Base-by-base conservation (phyloP, 2,329 filamentous ascomycete genomes). In the Magnaporthiopsis rhizophila region DNA sequence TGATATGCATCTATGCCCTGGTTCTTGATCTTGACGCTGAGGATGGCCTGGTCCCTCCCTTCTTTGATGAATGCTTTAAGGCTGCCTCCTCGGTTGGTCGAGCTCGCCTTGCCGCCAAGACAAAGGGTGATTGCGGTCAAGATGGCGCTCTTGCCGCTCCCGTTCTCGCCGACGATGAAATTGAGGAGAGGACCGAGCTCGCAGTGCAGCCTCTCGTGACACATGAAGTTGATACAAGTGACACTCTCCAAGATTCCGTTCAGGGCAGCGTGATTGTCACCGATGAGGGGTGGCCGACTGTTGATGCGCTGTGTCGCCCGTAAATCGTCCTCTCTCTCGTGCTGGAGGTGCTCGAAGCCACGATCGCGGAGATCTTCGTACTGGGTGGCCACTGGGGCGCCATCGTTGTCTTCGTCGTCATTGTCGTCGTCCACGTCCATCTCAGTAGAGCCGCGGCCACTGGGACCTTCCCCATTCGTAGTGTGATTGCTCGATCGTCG, bases 81-180 rank as follows among this genome's bases (percentile, higher is more conserved):
- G 70, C 89, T 96, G 62, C 91, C 90, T 56, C 92, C 95, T 68
- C 95, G 89, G 72, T 98, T 98, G 4, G 95, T 98, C 21, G 91
- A 86, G 64, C 91, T 91, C 2, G 95, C 93, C 75, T 97, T 98
- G 26, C 91, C 94, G 66, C 95, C 95, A n/a, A 99, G 81, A 72
- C 95, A 98, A 45, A 99, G 82, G 0, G 92, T 97, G 68, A 99
- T 86, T 5, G 92, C 95, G 0, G 95, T 98, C 34, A 99, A 79
- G 18, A 98, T 89, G 3, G 95, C 95, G 74, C 95, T 99, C 79
- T 99, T 99, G 50, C 95, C 95, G 73, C 94, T 98, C 38, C 95
- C 95, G 73, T 99, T 99, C 75, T 97, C 92, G 21, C 95, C 95
- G 64, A 97, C 93, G 67, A 99, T 93, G 76, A 99, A 99, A 76